Evolutionary conservation across 192 early-diverging fungal species (phyloP).

Genomic region (Coemansia sp.): DNA sequence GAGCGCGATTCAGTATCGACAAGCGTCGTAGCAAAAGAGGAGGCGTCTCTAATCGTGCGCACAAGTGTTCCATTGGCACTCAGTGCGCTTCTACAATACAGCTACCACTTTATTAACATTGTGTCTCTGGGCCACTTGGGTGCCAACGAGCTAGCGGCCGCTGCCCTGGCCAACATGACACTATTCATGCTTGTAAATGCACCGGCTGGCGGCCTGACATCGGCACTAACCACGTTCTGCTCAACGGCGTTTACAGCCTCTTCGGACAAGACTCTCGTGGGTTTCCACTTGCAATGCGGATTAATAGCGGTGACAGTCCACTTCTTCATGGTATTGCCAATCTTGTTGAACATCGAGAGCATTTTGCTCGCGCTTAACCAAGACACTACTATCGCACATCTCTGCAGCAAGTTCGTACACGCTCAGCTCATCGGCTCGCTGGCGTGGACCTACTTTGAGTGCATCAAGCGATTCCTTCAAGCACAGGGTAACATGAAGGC

Average conservation of each 20-base stretch:
- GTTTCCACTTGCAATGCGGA: conserved; percentile 78
- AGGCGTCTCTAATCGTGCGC: conserved; percentile 9
- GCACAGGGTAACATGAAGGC: conserved; percentile 92
- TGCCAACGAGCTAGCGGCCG: conserved; percentile 68
- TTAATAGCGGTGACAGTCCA: conserved; percentile 74
- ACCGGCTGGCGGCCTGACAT: conserved; percentile 68
- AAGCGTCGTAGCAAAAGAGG: conserved; percentile 14
- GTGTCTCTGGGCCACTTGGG: conserved; percentile 68
- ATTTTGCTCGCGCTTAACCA: conserved; percentile 75
- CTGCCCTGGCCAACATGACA: conserved; percentile 75
- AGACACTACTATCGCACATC: conserved; percentile 66
- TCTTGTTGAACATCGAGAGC: conserved; percentile 73
- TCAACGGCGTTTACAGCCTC: conserved; percentile 73
- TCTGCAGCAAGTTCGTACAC: conserved; percentile 71
- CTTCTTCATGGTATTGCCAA: conserved; percentile 69
- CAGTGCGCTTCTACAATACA: conserved; percentile 68
- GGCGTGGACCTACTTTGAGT: conserved; percentile 81
- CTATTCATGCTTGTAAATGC: conserved; percentile 70
- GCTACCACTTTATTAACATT: conserved; percentile 65
- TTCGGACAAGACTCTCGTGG: conserved; percentile 66
- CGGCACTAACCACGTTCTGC: conserved; percentile 78
- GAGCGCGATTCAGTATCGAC: conserved; percentile 26
- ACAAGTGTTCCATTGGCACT: conserved; percentile 14
- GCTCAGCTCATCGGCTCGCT: conserved; percentile 74
- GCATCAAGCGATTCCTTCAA: conserved; percentile 84